phyloP scores from a whole-genome alignment of 352 stramenopile species.

The Synura sp. region DNA sequence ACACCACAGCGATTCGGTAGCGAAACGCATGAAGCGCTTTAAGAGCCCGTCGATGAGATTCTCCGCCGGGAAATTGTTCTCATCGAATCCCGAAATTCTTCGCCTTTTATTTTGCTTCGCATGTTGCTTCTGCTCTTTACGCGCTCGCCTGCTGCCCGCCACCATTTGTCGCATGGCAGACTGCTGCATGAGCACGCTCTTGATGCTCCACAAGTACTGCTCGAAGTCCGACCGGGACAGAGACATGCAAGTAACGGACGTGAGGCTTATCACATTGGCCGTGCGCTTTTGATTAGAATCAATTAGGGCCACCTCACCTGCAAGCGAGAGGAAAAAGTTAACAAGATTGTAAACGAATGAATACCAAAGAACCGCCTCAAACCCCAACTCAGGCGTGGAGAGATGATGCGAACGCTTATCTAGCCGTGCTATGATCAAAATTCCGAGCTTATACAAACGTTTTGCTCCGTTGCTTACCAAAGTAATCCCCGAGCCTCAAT shows the following conservation, averaged over 20 bases:
- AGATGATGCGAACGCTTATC: too few relatives aligned
- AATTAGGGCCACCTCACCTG: slow-evolving; percentile 27
- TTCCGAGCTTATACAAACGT: too few relatives aligned
- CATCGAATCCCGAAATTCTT: slow-evolving; percentile 19
- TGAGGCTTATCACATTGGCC: slow-evolving; percentile 17
- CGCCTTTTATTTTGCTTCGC: not conserved
- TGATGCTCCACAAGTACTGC: not conserved
- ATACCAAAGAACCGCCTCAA: too few relatives aligned
- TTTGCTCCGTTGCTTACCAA: not conserved
- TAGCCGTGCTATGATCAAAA: too few relatives aligned
- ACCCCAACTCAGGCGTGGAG: too few relatives aligned
- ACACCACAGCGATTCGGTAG: slow-evolving; percentile 3
- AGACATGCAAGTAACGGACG: slow-evolving; percentile 1
- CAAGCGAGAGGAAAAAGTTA: too few relatives aligned
- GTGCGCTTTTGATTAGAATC: not conserved
- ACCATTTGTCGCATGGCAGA: not conserved
- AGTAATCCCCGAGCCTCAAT: slow-evolving; percentile 8
- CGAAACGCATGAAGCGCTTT: not conserved
- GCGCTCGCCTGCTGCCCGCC: not conserved
- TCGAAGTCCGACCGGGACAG: slow-evolving; percentile 14
- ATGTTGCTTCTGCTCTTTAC: not conserved
- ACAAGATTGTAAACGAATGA: too few relatives aligned
- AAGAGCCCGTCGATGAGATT: not conserved
- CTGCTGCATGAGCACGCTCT: not conserved
- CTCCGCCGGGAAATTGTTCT: not conserved